Evolutionary conservation across 257 asterid species (phyloP).

Genomic region (Fraxinus quadrangulata): DNA sequence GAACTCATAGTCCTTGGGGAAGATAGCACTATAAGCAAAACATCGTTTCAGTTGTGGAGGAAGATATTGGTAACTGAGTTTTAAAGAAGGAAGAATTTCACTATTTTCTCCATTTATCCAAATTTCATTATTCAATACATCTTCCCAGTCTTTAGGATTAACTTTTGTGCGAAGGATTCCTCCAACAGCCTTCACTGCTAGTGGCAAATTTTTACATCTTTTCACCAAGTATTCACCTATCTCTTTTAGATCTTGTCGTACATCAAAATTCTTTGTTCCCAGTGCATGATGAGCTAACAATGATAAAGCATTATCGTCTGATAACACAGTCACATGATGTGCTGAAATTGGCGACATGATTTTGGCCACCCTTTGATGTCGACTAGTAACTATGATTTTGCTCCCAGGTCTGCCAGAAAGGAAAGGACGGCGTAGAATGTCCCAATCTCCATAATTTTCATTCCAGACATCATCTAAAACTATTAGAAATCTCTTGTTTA

Average conservation of each 20-base stretch:
- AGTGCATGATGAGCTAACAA: conserved; percentile 14
- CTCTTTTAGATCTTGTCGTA: not conserved
- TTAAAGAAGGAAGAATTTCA: conserved; percentile 32
- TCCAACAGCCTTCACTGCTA: conserved; percentile 39
- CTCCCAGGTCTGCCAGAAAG: not conserved
- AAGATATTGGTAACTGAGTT: conserved; percentile 33
- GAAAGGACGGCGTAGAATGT: not conserved
- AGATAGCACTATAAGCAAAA: conserved; percentile 33
- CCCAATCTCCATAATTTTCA: no score
- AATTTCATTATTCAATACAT: conserved; percentile 26
- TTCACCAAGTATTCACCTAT: not conserved
- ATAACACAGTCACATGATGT: not conserved
- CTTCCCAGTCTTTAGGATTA: conserved; percentile 27
- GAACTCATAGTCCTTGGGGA: conserved; percentile 35
- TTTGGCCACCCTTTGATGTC: not conserved
- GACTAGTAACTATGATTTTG: not conserved
- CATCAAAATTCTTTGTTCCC: not conserved
- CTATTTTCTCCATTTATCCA: conserved; percentile 25
- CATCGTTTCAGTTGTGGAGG: conserved; percentile 32
- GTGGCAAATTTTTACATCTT: conserved; percentile 24
- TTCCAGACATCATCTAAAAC: no score
- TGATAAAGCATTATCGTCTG: conserved; percentile 26
- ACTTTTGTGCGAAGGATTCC: conserved; percentile 28
- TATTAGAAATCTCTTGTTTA: no score
- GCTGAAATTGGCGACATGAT: not conserved